Base-by-base conservation (phyloP, 805 yeast species). In the Candida xiaguanensis region DNA sequence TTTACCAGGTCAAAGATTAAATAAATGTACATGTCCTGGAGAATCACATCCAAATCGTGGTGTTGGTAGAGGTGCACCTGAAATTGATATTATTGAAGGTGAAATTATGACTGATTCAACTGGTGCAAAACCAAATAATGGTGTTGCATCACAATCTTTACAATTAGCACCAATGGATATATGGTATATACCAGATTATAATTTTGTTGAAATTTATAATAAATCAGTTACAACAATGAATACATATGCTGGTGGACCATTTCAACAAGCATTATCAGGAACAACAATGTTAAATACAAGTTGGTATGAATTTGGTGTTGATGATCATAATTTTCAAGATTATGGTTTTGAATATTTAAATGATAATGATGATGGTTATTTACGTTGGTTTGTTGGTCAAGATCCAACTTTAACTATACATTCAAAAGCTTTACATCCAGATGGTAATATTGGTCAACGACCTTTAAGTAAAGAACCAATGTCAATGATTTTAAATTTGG, bases 101-200 rank as follows among this genome's bases (percentile, higher is more conserved):
- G 89, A 87, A 49, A 76, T 79, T 18, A 80, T 78, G 46, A 70
- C 82, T 2, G 67, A 59, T 11, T 40, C 70, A 15, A 45, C 49
- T 29, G 46, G 46, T 17, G 18, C 28, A 18, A 31, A 24, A 7
- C 38, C 41, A 8, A 38, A 38, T 16, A 55, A 65, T 47, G 93
- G 93, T 50, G 76, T 82, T 31, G 96, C 90, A 1, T 87, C 97
- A 3, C 99, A 91, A 63, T 88, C 97, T 3, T 63, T 83, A 55
- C 98, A 91, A 70, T 66, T 88, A 46, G 98, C 97, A 13, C 98
- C 98, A 8, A 79, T 79, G 57, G 98, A 91, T 62, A 82, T 89
- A 47, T 91, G 97, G 97, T 91, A 86, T 58, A 74, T 76, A 56
- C 96, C 96, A 4, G 95, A 91, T 63, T 89, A 89, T 61, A 77